A percentile compares a stretch with the other conserved stretches of the same genome.
These are phyloP conservation scores for Solanum rostratum DNA, from an alignment of 257 asterid species.

Conservation along the genomic window DNA sequence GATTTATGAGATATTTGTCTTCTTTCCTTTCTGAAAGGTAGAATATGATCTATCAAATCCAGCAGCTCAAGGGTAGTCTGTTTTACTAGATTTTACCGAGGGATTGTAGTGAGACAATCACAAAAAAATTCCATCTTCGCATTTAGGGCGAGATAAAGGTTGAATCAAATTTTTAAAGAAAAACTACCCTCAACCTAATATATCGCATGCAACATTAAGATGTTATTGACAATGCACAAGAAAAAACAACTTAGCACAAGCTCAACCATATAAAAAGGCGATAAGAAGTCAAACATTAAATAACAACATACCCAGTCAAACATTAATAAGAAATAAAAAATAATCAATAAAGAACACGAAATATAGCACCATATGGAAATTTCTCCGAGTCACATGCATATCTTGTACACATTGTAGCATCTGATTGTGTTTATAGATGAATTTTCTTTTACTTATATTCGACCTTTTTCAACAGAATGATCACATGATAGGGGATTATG, in stretches of 20 bases:
- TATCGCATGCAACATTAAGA: not conserved
- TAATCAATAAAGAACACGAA: not conserved
- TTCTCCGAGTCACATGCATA: not conserved
- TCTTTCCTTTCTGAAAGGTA: not conserved
- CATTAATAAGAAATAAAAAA: not conserved
- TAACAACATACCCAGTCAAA: too few relatives aligned
- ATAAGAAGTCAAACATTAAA: not conserved
- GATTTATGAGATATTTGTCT: not conserved
- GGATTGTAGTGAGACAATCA: not conserved
- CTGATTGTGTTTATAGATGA: not conserved
- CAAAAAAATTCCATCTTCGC: not conserved
- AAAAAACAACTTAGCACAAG: not conserved
- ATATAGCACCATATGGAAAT: not conserved
- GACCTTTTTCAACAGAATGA: not conserved
- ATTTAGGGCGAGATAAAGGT: not conserved
- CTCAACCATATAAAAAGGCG: not conserved
- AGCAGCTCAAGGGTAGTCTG: not conserved
- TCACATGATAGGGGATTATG: not conserved
- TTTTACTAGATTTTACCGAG: not conserved
- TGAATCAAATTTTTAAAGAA: not conserved
- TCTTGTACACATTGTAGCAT: not conserved
- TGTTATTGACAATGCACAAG: not conserved
- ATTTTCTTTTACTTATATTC: not conserved
- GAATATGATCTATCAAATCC: not conserved
- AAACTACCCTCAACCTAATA: not conserved